Base-by-base conservation (phyloP, 2,329 filamentous ascomycete species). In the Monosporascus sp. region DNA sequence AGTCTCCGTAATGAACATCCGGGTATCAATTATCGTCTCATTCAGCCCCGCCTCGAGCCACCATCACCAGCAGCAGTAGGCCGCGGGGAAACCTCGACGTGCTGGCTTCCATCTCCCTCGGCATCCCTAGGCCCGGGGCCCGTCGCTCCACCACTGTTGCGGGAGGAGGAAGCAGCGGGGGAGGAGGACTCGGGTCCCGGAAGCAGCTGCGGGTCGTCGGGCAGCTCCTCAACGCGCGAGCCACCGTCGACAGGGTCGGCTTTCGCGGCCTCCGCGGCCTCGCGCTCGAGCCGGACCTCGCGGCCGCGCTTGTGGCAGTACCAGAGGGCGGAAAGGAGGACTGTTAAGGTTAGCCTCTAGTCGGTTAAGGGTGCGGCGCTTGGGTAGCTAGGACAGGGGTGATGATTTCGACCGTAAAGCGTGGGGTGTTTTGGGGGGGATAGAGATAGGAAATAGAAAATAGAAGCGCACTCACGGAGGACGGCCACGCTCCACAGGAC, bases 281-380 rank as follows among this genome's bases (percentile, higher is more conserved):
- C 80, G 49, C 70, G 83, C 66, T 88, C 86, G 14, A 97, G 81
- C 49, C 94, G 83, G 7, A 85, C 86, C 74, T 99, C 93, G 45
- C 85, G 85, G 40, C 94, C 94, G 51, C 94, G 88, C 76, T 97
- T 97, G 73, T 97, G 88, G 74, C 92, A 97, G 74, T 97, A 99
- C 92, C 93, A 99, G 64, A 97, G 86, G 45, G 96, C 90, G 67
- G 96, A 94, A 53, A 99, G 81, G 17, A 97, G 80, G 52, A 97
- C 90, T 46, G 24, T 46, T 14, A n/a, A 9, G 20, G 16, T 26
- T n/a, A 22, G 16, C 11, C 22, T 6, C 26, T 27, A 44, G 43
- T 27, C 26, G 26, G 22, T 19, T 27, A 16, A 44, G 14, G n/a
- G 6, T 11, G 41, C 9, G 31, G 31, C 4, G 89, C 52, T 57